Percentiles rank a stretch among this genome's conserved stretches.
These are phyloP conservation scores for Fusarium sterilihyphosum DNA, from an alignment of 2,329 filamentous ascomycete genomes.

Conservation along the genomic window DNA sequence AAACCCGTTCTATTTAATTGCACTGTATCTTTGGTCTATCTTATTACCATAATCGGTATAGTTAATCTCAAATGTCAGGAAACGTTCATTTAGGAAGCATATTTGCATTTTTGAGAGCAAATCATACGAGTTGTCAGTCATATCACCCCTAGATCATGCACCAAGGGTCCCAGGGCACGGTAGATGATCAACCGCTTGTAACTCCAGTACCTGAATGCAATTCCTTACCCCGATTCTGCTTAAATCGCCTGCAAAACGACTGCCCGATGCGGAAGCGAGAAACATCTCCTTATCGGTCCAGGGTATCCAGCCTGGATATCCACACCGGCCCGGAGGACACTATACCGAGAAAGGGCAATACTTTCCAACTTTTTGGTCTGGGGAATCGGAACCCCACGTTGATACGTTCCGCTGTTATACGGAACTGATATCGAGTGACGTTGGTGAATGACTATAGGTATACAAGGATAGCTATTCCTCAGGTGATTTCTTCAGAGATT, in stretches of 20 bases:
- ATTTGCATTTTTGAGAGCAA: not conserved
- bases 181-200: not conserved
- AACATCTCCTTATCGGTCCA: not conserved
- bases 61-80: not conserved
- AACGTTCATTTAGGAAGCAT: not conserved
- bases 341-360: conserved; percentile 13
- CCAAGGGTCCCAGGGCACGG: not conserved
- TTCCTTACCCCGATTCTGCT: not conserved
- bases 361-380: not conserved
- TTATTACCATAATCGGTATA: conserved; percentile 12
- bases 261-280: conserved; percentile 19
- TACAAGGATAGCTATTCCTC: conserved; percentile 19
- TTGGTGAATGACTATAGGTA: not conserved
- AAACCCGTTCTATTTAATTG: conserved; percentile 6
- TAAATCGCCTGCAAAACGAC: conserved; percentile 10
- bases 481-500: not conserved
- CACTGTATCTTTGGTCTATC: conserved; percentile 35
- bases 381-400: not conserved
- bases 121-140: conserved; percentile 6
- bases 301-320: not conserved
- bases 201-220: not conserved
- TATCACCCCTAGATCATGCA: not conserved
- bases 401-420: not conserved
- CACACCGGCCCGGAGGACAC: conserved; percentile 11
- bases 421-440: not conserved